Evolutionary conservation across 257 asterid species (phyloP), one percentile per base, ranked within the genome.

Genomic region (Petunia axillaris): DNA sequence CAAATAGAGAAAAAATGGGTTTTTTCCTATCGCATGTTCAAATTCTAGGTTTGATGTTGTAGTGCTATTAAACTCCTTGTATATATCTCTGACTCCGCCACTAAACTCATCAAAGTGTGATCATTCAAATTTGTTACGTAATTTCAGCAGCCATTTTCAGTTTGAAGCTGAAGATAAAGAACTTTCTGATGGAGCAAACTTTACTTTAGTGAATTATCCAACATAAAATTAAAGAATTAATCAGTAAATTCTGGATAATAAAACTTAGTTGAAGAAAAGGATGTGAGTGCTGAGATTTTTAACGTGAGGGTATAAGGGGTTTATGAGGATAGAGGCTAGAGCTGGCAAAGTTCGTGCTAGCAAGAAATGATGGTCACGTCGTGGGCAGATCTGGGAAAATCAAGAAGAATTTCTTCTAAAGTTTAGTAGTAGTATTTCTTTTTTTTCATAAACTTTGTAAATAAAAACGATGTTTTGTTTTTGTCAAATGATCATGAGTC

Each of bases 301-400:
- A 60, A 25, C 65, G 39, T 25, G 70, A 37, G 70, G 64, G 37
- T n/a, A 58, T 25, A 25, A 25, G 25, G 25, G 25, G 25, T 25
- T 25, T 25, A 58, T n/a, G 6, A 58, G 64, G 52, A 55, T 68
- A 63, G 6, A 58, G 64, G 52, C 43, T 68, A 63, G 85, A 70
- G 88, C 84, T 78, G 81, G 88, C 87, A 63, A 62, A 43, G 80
- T 84, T 83, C 84, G 80, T 83, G 86, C 82, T 83, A 87, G 82
- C 87, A 85, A 85, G 87, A 79, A 84, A 84, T 89, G 89, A 89
- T 85, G 92, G 88, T 44, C 65, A 35, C 82, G 85, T 82, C 83
- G 89, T 86, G 87, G 66, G 83, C 44, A 64, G 70, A 44, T 64
- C 16, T 37, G 46, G 70, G 16, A 64, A 64, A 36, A 64, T 64